phyloP scores from a whole-genome alignment of 2,329 filamentous ascomycete genomes.

The Lachnellula cervina region DNA sequence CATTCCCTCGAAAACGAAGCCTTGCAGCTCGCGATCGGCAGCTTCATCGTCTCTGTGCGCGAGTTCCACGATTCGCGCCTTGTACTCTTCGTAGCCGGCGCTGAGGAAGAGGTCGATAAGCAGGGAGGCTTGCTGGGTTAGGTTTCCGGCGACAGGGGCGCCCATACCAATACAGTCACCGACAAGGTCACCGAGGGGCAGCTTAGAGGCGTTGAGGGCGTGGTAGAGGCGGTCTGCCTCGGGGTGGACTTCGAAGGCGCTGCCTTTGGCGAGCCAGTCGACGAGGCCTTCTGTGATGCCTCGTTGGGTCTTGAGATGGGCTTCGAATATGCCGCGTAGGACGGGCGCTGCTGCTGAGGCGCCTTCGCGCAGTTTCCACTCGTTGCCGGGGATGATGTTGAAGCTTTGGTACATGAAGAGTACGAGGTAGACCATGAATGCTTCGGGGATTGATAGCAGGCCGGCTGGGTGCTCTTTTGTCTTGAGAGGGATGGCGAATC shows the following conservation, averaged over 20 bases:
- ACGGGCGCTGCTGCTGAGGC: slow-evolving; percentile 36
- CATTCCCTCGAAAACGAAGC: slow-evolving; percentile 52
- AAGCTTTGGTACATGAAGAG: slow-evolving; percentile 48
- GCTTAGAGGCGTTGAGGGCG: slow-evolving; percentile 40
- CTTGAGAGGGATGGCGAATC: slow-evolving; percentile 55
- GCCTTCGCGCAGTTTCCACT: slow-evolving; percentile 44
- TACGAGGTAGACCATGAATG: slow-evolving; percentile 41
- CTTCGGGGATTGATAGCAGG: slow-evolving; percentile 40
- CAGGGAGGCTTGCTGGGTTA: slow-evolving; percentile 49
- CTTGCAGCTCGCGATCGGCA: slow-evolving; percentile 43
- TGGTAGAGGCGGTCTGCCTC: slow-evolving; percentile 49
- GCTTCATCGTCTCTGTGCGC: slow-evolving; percentile 39
- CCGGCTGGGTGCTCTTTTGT: slow-evolving; percentile 55
- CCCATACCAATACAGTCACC: slow-evolving; percentile 46
- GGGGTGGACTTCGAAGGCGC: slow-evolving; percentile 43
- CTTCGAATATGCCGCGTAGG: slow-evolving; percentile 38
- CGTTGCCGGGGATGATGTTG: slow-evolving; percentile 45
- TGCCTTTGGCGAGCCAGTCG: slow-evolving; percentile 45
- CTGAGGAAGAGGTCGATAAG: slow-evolving; percentile 49
- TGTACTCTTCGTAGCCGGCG: slow-evolving; percentile 45
- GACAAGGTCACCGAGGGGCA: slow-evolving; percentile 44
- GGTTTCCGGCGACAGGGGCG: slow-evolving; percentile 45
- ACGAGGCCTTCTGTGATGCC: slow-evolving; percentile 39
- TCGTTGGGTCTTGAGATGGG: slow-evolving; percentile 42
- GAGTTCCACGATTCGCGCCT: slow-evolving; percentile 45